A percentile compares a stretch with the other conserved stretches of the same genome.
These are phyloP conservation scores for Pseudozyma tsukubaensis DNA, from an alignment of 1,284 basidiomycete genomes.

Conservation along the genomic window DNA sequence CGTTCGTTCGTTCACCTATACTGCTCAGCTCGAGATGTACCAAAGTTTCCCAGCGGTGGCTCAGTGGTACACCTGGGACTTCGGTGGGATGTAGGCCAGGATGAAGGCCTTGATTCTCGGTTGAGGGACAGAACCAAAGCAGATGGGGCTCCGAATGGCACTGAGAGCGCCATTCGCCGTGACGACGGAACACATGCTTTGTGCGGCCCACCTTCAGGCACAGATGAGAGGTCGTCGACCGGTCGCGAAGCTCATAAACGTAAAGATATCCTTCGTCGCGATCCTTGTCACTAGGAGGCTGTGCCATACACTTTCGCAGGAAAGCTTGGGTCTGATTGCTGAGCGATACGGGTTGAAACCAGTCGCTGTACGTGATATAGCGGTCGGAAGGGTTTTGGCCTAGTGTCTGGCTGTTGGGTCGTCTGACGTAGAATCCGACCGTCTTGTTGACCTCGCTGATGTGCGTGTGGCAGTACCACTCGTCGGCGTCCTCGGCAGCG, in stretches of 20 bases:
- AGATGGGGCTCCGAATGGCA: slow-evolving; percentile 52
- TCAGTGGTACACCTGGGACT: slow-evolving; percentile 20
- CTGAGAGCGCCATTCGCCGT: slow-evolving; percentile 46
- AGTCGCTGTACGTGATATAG: slow-evolving; percentile 23
- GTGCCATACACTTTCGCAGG: slow-evolving; percentile 37
- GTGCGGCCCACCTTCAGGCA: slow-evolving; percentile 57
- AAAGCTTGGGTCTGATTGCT: slow-evolving; percentile 34
- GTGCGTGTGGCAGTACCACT: slow-evolving; percentile 54
- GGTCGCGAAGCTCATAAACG: slow-evolving; percentile 53
- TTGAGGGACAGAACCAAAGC: slow-evolving; percentile 30
- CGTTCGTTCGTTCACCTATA: slow-evolving; percentile 26
- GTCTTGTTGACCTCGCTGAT: slow-evolving; percentile 52
- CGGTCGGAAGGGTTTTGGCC: not conserved
- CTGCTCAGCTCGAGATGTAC: slow-evolving; percentile 47
- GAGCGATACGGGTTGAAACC: slow-evolving; percentile 7
- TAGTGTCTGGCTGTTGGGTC: not conserved
- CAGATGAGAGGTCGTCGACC: slow-evolving; percentile 17
- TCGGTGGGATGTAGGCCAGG: slow-evolving; percentile 18
- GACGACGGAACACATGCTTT: slow-evolving; percentile 40
- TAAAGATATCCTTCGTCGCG: slow-evolving; percentile 51
- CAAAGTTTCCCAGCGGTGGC: slow-evolving; percentile 55
- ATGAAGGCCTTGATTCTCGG: slow-evolving; percentile 20
- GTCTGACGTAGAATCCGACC: slow-evolving; percentile 35
- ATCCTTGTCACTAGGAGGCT: slow-evolving; percentile 19
- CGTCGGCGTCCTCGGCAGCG: slow-evolving; percentile 16